Conservation (phyloP, 169 alveolate species). For the Eimeria maxima region DNA sequence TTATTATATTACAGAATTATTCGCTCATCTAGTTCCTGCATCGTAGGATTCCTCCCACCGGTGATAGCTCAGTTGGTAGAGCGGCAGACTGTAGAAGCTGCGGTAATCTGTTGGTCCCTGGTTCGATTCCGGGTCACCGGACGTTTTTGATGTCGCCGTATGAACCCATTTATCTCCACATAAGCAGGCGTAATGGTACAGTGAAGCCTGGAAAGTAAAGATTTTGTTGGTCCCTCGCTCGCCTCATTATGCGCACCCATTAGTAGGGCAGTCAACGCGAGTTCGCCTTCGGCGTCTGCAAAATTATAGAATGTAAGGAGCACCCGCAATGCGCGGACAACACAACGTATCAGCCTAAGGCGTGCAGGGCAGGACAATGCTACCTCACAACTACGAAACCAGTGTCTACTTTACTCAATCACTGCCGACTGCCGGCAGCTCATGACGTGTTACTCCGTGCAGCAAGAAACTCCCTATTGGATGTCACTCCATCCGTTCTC, state of each 20-base stretch:
- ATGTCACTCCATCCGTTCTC: background rate
- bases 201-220: background rate
- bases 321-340: background rate
- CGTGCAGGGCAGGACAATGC: background rate
- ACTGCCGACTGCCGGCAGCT: background rate
- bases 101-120: conserved; percentile 98
- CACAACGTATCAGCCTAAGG: background rate
- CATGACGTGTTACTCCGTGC: background rate
- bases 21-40: background rate
- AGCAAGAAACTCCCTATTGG: background rate
- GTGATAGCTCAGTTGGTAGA: conserved; percentile 98
- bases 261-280: no score
- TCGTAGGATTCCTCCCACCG: conserved; percentile 85
- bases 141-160: background rate
- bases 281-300: no score
- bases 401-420: background rate
- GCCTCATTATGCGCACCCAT: no score
- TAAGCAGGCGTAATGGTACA: background rate
- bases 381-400: background rate
- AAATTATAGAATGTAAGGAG: background rate
- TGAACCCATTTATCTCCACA: background rate
- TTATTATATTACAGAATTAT: no score
- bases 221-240: no score
- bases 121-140: conserved; percentile 98
- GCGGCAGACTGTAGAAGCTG: conserved; percentile 97